These are phyloP conservation scores for Plantago ovata DNA, from an alignment of 257 asterid species.

Conservation along the genomic window DNA sequence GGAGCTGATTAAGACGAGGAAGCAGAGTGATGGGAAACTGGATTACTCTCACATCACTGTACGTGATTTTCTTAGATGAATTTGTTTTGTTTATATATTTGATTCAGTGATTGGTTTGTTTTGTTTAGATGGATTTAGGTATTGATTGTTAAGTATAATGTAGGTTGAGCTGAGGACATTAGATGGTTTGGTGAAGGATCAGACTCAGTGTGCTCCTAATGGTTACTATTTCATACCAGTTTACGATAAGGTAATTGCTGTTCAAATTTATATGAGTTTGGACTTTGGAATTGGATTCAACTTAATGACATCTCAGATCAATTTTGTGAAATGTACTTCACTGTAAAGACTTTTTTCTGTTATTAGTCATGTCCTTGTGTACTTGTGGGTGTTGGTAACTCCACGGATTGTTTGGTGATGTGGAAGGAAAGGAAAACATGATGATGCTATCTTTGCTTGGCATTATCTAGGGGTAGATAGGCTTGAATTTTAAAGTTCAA, in stretches of 20 bases:
- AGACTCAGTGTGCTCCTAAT: conserved; percentile 96
- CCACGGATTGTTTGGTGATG: no score
- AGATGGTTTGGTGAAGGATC: conserved; percentile 95
- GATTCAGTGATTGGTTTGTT: not conserved
- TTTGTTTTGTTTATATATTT: not conserved
- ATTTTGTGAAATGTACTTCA: not conserved
- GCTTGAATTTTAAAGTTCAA: no score
- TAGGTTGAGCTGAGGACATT: conserved; percentile 86
- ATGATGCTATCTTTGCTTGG: not conserved
- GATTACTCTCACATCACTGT: conserved; percentile 91
- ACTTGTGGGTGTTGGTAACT: not conserved
- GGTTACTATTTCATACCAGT: conserved; percentile 98
- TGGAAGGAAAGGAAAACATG: not conserved
- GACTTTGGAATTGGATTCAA: not conserved
- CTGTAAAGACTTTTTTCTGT: not conserved
- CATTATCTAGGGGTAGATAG: no score
- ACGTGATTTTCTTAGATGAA: conserved; percentile 14
- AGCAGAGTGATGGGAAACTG: conserved; percentile 60
- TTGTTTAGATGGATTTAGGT: conserved; percentile 5
- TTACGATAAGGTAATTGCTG: conserved; percentile 76
- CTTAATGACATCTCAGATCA: not conserved
- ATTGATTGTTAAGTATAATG: conserved; percentile 24
- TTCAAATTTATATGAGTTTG: not conserved
- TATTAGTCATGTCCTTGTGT: not conserved
- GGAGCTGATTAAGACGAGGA: conserved; percentile 79